Evolutionary conservation across 1,284 basidiomycete genomes (phyloP).

Genomic region (Ganoderma leucocontextum): DNA sequence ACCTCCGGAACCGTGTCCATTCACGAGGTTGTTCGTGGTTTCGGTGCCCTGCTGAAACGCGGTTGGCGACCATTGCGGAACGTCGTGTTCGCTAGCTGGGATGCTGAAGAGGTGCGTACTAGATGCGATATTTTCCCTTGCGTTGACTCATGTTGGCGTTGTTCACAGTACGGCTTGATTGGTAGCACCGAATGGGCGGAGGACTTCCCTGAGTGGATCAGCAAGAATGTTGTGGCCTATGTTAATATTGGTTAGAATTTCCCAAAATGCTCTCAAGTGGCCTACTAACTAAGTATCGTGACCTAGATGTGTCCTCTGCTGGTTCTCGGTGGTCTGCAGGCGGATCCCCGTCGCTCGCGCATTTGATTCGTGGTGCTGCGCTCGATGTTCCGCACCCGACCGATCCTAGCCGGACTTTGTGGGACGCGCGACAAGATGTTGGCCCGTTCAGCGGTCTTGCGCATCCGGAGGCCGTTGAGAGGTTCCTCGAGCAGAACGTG

Average conservation of each 20-base stretch:
- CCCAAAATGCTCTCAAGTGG: conserved; percentile 30
- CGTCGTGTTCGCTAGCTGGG: conserved; percentile 91
- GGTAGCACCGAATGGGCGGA: conserved; percentile 92
- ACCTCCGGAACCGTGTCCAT: conserved; percentile 89
- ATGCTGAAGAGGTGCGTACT: conserved; percentile 82
- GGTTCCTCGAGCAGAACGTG: conserved; percentile 39
- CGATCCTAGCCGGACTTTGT: conserved; percentile 58
- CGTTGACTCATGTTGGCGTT: neutral
- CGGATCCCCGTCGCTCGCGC: conserved; percentile 82
- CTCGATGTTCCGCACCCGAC: conserved; percentile 75
- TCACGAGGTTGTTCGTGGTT: conserved; percentile 85
- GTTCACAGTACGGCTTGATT: conserved; percentile 78
- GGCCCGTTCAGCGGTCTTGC: conserved; percentile 57
- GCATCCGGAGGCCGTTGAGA: conserved; percentile 42
- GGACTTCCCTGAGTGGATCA: conserved; percentile 87
- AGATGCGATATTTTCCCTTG: neutral
- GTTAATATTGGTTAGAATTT: conserved; percentile 72
- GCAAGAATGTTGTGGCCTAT: conserved; percentile 84
- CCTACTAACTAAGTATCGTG: neutral
- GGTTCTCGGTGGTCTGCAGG: conserved; percentile 69
- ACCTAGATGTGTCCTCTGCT: conserved; percentile 66
- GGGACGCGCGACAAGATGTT: conserved; percentile 69
- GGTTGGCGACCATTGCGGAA: conserved; percentile 94
- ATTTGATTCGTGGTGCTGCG: conserved; percentile 75
- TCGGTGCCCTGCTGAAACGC: conserved; percentile 72